phyloP scores from a whole-genome alignment of 2,329 filamentous ascomycete species.

The Trichoderma brevicompactum region DNA sequence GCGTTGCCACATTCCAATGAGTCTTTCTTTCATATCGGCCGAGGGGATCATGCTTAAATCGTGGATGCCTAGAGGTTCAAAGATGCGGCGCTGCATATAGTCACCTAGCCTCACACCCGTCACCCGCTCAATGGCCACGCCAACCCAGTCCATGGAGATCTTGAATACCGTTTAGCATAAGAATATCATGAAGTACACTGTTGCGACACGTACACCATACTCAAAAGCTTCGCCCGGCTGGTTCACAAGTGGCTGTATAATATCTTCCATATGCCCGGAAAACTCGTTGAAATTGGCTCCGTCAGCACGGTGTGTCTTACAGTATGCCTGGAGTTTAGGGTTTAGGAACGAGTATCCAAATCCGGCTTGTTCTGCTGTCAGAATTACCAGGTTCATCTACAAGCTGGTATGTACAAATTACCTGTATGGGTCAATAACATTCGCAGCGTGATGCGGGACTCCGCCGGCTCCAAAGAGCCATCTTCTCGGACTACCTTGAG shows the following conservation, averaged over 20 bases:
- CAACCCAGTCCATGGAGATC: not conserved
- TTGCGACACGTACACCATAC: not conserved
- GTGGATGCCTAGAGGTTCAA: not conserved
- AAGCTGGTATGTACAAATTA: not conserved
- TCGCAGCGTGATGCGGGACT: not conserved
- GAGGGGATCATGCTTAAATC: not conserved
- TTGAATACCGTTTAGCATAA: not conserved
- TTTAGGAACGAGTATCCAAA: not conserved
- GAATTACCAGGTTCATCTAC: not conserved
- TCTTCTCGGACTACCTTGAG: slow-evolving; percentile 5
- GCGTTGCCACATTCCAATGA: not conserved
- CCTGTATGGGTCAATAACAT: slow-evolving; percentile 1
- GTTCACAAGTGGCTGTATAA: slow-evolving; percentile 7
- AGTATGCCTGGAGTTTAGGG: not conserved
- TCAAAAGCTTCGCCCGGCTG: not conserved
- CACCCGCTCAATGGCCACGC: not conserved
- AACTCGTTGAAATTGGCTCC: slow-evolving; percentile 7
- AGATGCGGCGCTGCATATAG: not conserved
- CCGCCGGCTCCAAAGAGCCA: not conserved
- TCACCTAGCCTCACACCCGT: not conserved
- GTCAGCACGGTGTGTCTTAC: not conserved
- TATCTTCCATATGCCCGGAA: slow-evolving; percentile 5
- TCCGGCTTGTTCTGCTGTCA: not conserved
- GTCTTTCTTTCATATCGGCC: not conserved
- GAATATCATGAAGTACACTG: not conserved